Evolutionary conservation across 768 basidiomycete species (phyloP).

Genomic region (Tephrocybe sp.): DNA sequence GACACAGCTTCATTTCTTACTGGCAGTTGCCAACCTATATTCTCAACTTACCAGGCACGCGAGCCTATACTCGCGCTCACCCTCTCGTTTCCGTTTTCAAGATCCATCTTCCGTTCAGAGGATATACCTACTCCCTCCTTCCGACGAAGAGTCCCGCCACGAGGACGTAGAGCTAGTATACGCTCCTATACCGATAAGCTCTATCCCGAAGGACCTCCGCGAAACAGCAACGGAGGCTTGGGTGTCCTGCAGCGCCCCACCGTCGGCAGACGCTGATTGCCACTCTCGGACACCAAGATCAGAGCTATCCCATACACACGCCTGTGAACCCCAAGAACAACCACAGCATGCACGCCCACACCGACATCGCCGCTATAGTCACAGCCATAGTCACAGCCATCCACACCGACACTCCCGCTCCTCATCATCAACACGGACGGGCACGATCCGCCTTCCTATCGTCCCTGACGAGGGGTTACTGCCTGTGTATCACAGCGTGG

Average conservation of each 20-base stretch:
- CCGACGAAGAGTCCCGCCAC: constrained; percentile 12
- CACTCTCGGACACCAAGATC: constrained; percentile 19
- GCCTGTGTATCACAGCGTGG: constrained; percentile 26
- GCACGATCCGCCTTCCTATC: constrained; percentile 46
- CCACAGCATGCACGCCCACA: constrained; percentile 20
- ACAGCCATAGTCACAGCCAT: constrained; percentile 24
- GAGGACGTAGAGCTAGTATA: constrained; percentile 52
- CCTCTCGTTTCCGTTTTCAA: constrained; percentile 17
- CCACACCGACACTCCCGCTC: constrained; percentile 23
- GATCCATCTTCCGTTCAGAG: constrained; percentile 44
- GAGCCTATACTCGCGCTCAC: constrained; percentile 19
- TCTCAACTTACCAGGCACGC: constrained; percentile 45
- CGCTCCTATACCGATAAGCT: constrained; percentile 62
- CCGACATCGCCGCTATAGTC: constrained; percentile 31
- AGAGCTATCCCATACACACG: constrained; percentile 17
- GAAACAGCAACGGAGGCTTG: constrained; percentile 67
- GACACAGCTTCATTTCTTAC: constrained; percentile 69
- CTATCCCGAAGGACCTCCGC: constrained; percentile 51
- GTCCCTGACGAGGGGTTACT: constrained; percentile 45
- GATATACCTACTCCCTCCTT: constrained; percentile 59
- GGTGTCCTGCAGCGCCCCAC: constrained; percentile 41
- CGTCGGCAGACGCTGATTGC: constrained; percentile 8
- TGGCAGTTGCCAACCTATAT: constrained; percentile 70
- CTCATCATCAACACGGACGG: constrained; percentile 28
- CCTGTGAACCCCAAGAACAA: constrained; percentile 22